These are phyloP conservation scores for Calonectria fujianensis DNA, from an alignment of 2,329 filamentous ascomycete species.

Conservation along the genomic window DNA sequence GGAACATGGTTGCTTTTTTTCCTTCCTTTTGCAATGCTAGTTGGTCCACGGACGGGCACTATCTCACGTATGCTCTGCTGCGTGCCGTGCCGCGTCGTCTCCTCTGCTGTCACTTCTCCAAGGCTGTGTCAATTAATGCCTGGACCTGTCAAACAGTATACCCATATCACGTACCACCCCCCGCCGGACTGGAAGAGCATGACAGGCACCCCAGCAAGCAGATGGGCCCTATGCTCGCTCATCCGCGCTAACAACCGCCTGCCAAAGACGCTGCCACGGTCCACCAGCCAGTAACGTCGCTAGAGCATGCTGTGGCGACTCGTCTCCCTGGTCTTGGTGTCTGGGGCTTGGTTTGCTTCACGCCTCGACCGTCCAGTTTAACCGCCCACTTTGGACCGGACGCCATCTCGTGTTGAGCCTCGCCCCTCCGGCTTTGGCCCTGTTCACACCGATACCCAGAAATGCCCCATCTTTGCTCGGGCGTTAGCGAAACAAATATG, in stretches of 20 bases:
- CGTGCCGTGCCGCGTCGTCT: conserved; percentile 18
- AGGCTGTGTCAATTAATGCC: neutral
- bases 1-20: conserved; percentile 16
- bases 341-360: conserved; percentile 49
- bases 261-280: conserved; percentile 30
- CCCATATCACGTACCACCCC: conserved; percentile 13
- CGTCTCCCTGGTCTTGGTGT: conserved; percentile 42
- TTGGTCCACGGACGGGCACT: neutral
- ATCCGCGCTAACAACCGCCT: conserved; percentile 51
- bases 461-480: conserved; percentile 1
- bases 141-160: conserved; percentile 12
- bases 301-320: conserved; percentile 42
- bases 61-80: conserved; percentile 7
- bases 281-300: conserved; percentile 49
- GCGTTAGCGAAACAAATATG: neutral
- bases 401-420: conserved; percentile 7
- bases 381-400: conserved; percentile 15
- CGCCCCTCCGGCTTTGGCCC: conserved; percentile 1
- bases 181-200: neutral
- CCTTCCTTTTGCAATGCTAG: neutral
- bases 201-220: conserved; percentile 20
- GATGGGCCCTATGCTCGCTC: conserved; percentile 28
- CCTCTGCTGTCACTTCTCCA: neutral
- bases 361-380: conserved; percentile 39
- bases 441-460: conserved; percentile 18